phyloP scores from a whole-genome alignment of 352 stramenopile genomes.

The Phytophthora palmivora region DNA sequence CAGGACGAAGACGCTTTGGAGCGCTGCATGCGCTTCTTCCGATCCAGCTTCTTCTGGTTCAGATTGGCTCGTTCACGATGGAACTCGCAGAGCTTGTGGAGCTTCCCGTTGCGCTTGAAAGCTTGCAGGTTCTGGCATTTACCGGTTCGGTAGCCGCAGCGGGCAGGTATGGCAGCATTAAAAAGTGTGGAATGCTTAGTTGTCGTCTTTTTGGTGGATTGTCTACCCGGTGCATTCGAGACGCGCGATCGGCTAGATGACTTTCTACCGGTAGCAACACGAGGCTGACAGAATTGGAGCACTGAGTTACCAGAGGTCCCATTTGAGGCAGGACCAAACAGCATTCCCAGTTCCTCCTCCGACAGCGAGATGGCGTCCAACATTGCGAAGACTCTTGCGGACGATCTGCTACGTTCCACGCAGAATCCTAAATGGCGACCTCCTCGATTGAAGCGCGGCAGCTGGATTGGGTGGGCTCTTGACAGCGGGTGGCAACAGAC shows the following conservation, averaged over 20 bases:
- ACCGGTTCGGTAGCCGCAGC: slow-evolving; percentile 82
- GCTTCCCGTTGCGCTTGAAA: slow-evolving; percentile 83
- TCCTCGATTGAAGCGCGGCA: slow-evolving; percentile 38
- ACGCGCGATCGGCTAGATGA: slow-evolving; percentile 7
- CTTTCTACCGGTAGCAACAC: slow-evolving; percentile 13
- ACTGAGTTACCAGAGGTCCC: slow-evolving; percentile 2
- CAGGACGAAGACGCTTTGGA: slow-evolving; percentile 46
- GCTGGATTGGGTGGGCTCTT: slow-evolving; percentile 30
- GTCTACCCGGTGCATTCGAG: slow-evolving; percentile 20
- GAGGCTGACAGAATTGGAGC: not conserved
- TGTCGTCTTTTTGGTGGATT: slow-evolving; percentile 12
- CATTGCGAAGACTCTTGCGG: slow-evolving; percentile 9
- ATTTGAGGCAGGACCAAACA: slow-evolving; percentile 35
- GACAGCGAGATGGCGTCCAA: slow-evolving; percentile 34
- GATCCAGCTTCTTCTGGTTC: slow-evolving; percentile 89
- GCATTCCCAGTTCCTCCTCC: slow-evolving; percentile 42
- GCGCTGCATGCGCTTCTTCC: slow-evolving; percentile 82
- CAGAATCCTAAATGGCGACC: slow-evolving; percentile 38
- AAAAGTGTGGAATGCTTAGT: slow-evolving; percentile 21
- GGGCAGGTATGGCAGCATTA: slow-evolving; percentile 33
- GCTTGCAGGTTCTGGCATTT: slow-evolving; percentile 85
- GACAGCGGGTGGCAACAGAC: slow-evolving; percentile 35
- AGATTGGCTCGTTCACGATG: slow-evolving; percentile 85
- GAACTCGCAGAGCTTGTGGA: slow-evolving; percentile 89
- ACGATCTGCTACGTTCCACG: slow-evolving; percentile 19